phyloP scores from a whole-genome alignment of 257 asterid species.

The Leonotis leonurus region DNA sequence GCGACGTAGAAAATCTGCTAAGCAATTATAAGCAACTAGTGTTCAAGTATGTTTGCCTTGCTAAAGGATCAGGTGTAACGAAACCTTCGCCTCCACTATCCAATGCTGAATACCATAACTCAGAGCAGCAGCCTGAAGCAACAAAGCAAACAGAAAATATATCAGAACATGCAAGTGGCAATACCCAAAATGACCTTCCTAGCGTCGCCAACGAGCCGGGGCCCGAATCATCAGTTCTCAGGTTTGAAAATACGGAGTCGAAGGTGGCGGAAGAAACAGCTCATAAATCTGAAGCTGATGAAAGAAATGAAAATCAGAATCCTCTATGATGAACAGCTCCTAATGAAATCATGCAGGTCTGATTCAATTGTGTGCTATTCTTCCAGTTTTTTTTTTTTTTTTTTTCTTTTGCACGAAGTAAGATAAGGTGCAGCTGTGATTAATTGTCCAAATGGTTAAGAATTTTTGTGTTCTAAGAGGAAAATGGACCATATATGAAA shows the following conservation, averaged over 20 bases:
- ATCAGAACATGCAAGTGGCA: slow-evolving; percentile 17
- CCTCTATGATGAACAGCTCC: slow-evolving; percentile 10
- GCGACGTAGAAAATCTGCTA: slow-evolving; percentile 69
- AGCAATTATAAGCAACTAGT: slow-evolving; percentile 74
- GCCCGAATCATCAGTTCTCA: slow-evolving; percentile 4
- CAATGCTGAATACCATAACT: slow-evolving; percentile 16
- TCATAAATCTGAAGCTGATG: slow-evolving; percentile 4
- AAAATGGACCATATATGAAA: too few relatives aligned
- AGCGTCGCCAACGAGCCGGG: slow-evolving; percentile 12
- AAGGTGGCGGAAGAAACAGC: slow-evolving; percentile 21
- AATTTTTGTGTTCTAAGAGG: slow-evolving; percentile 1
- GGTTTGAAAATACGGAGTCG: slow-evolving; percentile 21
- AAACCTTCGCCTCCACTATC: slow-evolving; percentile 27
- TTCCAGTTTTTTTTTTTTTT: neutral
- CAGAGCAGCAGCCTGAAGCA: slow-evolving; percentile 20
- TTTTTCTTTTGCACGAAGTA: slow-evolving; percentile 7
- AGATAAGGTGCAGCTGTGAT: slow-evolving; percentile 9
- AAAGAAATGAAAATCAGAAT: slow-evolving; percentile 7
- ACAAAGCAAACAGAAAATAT: slow-evolving; percentile 26
- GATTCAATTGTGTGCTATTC: slow-evolving; percentile 8
- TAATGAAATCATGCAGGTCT: neutral
- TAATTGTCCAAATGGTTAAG: slow-evolving; percentile 6
- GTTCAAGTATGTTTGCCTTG: slow-evolving; percentile 73
- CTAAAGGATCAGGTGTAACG: slow-evolving; percentile 63
- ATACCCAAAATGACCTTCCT: slow-evolving; percentile 14